These are phyloP conservation scores for Comarum palustre DNA, from an alignment of 306 rosid genomes.

Conservation along the genomic window DNA sequence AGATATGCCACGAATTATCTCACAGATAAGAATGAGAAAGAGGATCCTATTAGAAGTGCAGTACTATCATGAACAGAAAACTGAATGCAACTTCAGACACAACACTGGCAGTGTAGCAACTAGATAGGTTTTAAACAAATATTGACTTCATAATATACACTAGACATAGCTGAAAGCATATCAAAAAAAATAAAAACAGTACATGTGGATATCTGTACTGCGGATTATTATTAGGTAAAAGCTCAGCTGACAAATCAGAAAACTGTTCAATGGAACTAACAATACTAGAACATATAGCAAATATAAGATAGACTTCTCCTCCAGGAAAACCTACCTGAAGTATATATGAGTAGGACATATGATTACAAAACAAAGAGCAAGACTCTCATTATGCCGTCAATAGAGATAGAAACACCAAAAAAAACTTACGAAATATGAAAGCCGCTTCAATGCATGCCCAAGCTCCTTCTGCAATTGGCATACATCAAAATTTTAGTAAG, in stretches of 20 bases:
- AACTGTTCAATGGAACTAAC: background rate
- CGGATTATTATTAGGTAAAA: background rate
- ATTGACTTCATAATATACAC: background rate
- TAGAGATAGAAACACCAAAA: background rate
- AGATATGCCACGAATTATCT: background rate
- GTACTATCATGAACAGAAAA: background rate
- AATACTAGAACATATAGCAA: background rate
- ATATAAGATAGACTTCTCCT: background rate
- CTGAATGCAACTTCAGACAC: background rate
- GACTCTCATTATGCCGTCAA: background rate
- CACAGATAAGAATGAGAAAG: background rate
- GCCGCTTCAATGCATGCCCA: slow-evolving; percentile 50
- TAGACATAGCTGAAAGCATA: background rate
- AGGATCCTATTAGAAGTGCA: background rate
- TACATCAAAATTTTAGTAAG: slow-evolving; percentile 24
- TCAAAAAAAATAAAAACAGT: background rate
- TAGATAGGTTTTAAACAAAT: background rate
- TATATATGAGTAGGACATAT: background rate
- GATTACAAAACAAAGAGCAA: background rate
- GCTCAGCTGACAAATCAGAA: background rate
- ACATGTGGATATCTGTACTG: background rate
- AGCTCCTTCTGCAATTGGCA: slow-evolving; percentile 67
- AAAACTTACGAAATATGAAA: slow-evolving; percentile 50
- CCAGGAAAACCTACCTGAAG: background rate
- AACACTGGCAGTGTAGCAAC: background rate